Percentiles rank a stretch among this genome's conserved stretches.
These are phyloP conservation scores for Anthracocystis panici-leucophaei DNA, from an alignment of 1,284 basidiomycete species.

Conservation along the genomic window DNA sequence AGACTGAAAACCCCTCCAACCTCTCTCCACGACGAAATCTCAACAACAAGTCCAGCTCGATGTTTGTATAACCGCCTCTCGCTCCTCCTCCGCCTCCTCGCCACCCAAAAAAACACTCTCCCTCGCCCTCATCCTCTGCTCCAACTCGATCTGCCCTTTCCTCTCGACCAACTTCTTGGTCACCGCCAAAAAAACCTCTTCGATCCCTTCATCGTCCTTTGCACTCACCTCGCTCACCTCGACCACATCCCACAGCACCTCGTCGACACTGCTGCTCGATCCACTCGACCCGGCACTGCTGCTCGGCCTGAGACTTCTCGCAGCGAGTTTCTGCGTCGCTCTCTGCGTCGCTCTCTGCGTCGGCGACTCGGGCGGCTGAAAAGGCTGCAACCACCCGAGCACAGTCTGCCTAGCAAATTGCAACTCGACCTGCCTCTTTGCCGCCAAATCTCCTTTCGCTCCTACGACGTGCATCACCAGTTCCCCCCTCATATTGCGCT, in stretches of 20 bases:
- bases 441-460: constrained; percentile 82
- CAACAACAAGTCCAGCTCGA: constrained; percentile 47
- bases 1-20: too few species aligned
- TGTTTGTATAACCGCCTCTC: constrained; percentile 4
- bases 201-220: constrained; percentile 53
- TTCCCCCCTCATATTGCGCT: constrained; percentile 78
- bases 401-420: constrained; percentile 77
- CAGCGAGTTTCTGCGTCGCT: background rate
- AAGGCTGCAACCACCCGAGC: constrained; percentile 72
- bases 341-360: constrained; percentile 72
- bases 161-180: constrained; percentile 57
- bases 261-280: constrained; percentile 24
- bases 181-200: constrained; percentile 56
- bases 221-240: constrained; percentile 59
- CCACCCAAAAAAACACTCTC: constrained; percentile 41
- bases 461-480: constrained; percentile 92
- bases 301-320: constrained; percentile 17
- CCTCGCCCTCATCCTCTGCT: constrained; percentile 25
- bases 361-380: constrained; percentile 64
- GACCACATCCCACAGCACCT: constrained; percentile 40
- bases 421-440: constrained; percentile 74
- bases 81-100: background rate
- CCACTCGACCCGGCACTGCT: constrained; percentile 30
- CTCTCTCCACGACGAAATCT: too few species aligned
- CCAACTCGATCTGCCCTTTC: constrained; percentile 43